These are phyloP conservation scores for Rubus parviflorus DNA, from an alignment of 306 rosid genomes.

Conservation along the genomic window DNA sequence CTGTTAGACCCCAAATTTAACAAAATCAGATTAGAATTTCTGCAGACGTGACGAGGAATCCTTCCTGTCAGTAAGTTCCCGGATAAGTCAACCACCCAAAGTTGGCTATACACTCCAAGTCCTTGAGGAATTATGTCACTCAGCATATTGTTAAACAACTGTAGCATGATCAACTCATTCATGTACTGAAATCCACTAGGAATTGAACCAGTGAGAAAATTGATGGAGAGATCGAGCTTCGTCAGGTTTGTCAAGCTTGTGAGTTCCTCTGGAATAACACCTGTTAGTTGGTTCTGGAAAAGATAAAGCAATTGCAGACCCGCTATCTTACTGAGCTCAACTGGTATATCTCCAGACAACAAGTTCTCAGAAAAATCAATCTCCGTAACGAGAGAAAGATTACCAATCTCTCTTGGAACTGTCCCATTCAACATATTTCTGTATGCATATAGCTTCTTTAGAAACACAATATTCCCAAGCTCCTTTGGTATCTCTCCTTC, in stretches of 20 bases:
- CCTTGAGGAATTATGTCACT: slow-evolving; percentile 58
- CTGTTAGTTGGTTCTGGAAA: slow-evolving; percentile 68
- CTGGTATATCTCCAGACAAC: slow-evolving; percentile 60
- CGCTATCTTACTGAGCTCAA: slow-evolving; percentile 58
- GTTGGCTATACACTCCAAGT: slow-evolving; percentile 65
- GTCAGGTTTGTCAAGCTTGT: slow-evolving; percentile 53
- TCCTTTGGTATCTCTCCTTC: slow-evolving; percentile 64
- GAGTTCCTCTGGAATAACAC: slow-evolving; percentile 64
- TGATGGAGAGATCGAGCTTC: slow-evolving; percentile 76
- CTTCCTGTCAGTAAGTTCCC: slow-evolving; percentile 58
- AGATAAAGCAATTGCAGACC: slow-evolving; percentile 63
- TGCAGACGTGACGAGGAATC: slow-evolving; percentile 71
- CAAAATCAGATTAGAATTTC: slow-evolving; percentile 45
- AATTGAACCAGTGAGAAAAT: slow-evolving; percentile 62
- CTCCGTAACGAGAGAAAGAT: slow-evolving; percentile 56
- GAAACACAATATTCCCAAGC: slow-evolving; percentile 54
- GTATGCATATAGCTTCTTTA: slow-evolving; percentile 55
- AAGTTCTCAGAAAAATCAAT: slow-evolving; percentile 77
- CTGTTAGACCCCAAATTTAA: slow-evolving; percentile 60
- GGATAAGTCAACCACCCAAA: slow-evolving; percentile 92
- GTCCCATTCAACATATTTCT: slow-evolving; percentile 72
- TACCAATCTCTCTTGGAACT: slow-evolving; percentile 76
- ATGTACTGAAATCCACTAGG: slow-evolving; percentile 61
- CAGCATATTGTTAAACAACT: slow-evolving; percentile 63
- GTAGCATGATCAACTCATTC: slow-evolving; percentile 58